phyloP scores from a whole-genome alignment of 225 moss, liverwort and hornwort species.

The Takakia lepidozioides region DNA sequence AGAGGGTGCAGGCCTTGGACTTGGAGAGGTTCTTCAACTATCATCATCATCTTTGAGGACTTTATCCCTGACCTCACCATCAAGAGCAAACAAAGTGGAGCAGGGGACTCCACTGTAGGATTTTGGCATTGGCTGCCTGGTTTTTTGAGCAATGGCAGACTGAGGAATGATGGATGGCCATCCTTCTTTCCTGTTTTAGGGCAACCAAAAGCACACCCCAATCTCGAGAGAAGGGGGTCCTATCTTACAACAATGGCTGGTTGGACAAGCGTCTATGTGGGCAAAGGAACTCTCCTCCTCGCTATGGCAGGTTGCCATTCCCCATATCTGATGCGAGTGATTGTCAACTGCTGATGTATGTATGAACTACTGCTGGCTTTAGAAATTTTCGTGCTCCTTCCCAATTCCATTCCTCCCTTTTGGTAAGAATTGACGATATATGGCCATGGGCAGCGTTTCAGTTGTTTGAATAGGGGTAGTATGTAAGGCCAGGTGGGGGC shows the following conservation, averaged over 20 bases:
- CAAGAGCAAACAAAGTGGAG: constrained; percentile 2
- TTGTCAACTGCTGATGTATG: not conserved
- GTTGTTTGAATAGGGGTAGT: too few species aligned
- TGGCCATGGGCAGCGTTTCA: not conserved
- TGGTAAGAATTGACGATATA: not conserved
- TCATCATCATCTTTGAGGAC: constrained; percentile 18
- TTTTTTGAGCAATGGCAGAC: constrained; percentile 8
- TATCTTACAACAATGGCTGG: constrained; percentile 35
- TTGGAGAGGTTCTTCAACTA: constrained; percentile 22
- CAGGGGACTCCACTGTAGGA: constrained; percentile 17
- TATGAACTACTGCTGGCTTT: not conserved
- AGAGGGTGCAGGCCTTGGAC: too few species aligned
- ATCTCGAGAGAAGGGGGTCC: constrained; percentile 13
- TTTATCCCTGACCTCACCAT: constrained; percentile 10
- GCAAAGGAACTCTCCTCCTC: constrained; percentile 27
- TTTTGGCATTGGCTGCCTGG: constrained; percentile 51
- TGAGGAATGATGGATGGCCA: constrained; percentile 32
- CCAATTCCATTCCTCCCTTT: too few species aligned
- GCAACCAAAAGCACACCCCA: constrained; percentile 6
- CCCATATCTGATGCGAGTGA: too few species aligned
- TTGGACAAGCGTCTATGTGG: constrained; percentile 33
- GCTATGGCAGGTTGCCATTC: constrained; percentile 43
- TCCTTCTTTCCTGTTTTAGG: constrained; percentile 32
- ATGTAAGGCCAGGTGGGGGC: too few species aligned
- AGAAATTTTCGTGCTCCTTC: not conserved